Percentiles rank a stretch among this genome's conserved stretches.
These are phyloP conservation scores for Acrodontium crateriforme DNA, from an alignment of 2,329 filamentous ascomycete species.

Conservation along the genomic window DNA sequence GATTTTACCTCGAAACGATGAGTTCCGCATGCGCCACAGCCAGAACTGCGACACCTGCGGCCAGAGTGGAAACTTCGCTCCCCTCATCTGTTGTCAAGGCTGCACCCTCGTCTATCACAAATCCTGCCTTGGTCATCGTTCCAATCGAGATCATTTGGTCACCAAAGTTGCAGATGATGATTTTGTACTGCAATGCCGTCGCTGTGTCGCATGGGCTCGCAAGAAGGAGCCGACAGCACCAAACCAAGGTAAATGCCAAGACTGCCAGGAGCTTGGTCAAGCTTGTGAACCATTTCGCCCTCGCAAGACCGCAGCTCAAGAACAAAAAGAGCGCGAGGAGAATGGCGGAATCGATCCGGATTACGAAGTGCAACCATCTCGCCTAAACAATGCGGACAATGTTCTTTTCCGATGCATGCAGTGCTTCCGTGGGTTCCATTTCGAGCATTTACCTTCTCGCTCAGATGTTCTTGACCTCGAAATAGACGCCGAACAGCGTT, in stretches of 20 bases:
- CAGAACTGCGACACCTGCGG: constrained; percentile 61
- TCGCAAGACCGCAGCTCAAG: constrained; percentile 60
- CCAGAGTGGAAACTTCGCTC: constrained; percentile 45
- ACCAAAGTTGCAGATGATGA: constrained; percentile 66
- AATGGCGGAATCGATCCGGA: constrained; percentile 71
- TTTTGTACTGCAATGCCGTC: constrained; percentile 82
- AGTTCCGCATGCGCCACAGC: constrained; percentile 58
- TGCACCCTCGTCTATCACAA: constrained; percentile 78
- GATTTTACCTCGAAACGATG: constrained; percentile 43
- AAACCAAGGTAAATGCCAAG: constrained; percentile 55
- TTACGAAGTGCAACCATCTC: constrained; percentile 43
- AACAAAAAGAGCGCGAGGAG: constrained; percentile 67
- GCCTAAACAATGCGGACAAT: constrained; percentile 62
- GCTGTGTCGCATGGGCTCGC: constrained; percentile 56
- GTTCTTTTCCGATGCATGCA: constrained; percentile 69
- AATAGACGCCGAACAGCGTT: constrained; percentile 45
- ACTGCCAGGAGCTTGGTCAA: constrained; percentile 49
- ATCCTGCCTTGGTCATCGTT: constrained; percentile 61
- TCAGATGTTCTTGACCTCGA: constrained; percentile 32
- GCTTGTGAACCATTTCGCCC: constrained; percentile 64
- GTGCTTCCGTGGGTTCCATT: constrained; percentile 72
- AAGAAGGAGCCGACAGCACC: constrained; percentile 60
- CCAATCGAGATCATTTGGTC: constrained; percentile 67
- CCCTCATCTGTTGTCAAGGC: constrained; percentile 77
- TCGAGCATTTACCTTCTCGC: constrained; percentile 58